Conservation (phyloP, 2,329 filamentous ascomycete species). For the Claviceps africana region DNA sequence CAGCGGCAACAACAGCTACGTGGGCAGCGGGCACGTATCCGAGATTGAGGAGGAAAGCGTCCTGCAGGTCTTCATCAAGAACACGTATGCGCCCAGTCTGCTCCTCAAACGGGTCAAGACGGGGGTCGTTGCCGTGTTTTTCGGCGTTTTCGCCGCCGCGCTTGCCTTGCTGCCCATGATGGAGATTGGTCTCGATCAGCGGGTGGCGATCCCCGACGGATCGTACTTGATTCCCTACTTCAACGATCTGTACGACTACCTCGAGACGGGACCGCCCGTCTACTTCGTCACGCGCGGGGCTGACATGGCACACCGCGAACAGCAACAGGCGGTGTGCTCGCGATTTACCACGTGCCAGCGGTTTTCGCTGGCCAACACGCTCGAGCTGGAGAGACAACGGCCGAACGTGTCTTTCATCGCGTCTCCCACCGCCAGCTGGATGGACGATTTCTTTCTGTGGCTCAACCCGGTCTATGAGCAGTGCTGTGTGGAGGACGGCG, state of each 20-base stretch:
- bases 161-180: slow-evolving; percentile 75
- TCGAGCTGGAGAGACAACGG: slow-evolving; percentile 89
- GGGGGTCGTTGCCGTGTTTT: slow-evolving; percentile 62
- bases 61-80: slow-evolving; percentile 79
- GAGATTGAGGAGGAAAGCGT: slow-evolving; percentile 71
- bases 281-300: slow-evolving; percentile 84
- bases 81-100: slow-evolving; percentile 70
- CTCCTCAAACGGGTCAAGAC: slow-evolving; percentile 71
- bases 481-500: slow-evolving; percentile 55
- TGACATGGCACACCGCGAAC: slow-evolving; percentile 59
- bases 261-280: slow-evolving; percentile 81
- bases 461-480: slow-evolving; percentile 68
- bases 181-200: slow-evolving; percentile 79
- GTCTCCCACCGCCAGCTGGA: slow-evolving; percentile 82
- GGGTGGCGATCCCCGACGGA: slow-evolving; percentile 82
- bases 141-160: slow-evolving; percentile 75
- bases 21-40: slow-evolving; percentile 42
- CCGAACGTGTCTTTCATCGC: slow-evolving; percentile 78
- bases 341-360: slow-evolving; percentile 80
- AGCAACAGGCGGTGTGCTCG: slow-evolving; percentile 80
- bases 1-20: slow-evolving; percentile 40
- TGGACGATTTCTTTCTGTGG: slow-evolving; percentile 95
- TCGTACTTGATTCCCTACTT: slow-evolving; percentile 96
- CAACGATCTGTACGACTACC: slow-evolving; percentile 86
- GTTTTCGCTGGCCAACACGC: slow-evolving; percentile 71